phyloP scores from a whole-genome alignment of 2,329 filamentous ascomycete species.

The Fusarium anthophilum region DNA sequence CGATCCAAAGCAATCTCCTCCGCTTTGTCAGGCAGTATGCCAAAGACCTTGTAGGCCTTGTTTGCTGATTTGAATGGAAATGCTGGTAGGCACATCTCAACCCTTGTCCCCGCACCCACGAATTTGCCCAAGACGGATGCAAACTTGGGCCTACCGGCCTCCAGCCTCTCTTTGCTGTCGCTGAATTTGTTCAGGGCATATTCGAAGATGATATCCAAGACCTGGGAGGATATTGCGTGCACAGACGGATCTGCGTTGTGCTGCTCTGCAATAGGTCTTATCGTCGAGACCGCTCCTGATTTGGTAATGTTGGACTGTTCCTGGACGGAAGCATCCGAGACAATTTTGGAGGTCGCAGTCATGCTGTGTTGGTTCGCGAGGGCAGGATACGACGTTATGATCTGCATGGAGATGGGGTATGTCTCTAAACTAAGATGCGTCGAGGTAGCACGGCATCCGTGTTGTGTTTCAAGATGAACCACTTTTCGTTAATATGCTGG shows the following conservation, averaged over 20 bases:
- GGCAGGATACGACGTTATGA: background rate
- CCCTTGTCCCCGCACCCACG: background rate
- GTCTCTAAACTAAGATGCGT: background rate
- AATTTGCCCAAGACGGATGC: background rate
- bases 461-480: background rate
- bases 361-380: background rate
- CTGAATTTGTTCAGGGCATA: constrained; percentile 15
- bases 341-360: background rate
- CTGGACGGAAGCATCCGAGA: background rate
- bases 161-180: background rate
- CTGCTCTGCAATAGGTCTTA: background rate
- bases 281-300: background rate
- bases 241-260: background rate
- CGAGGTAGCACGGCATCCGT: background rate
- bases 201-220: constrained; percentile 4
- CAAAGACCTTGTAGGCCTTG: constrained; percentile 47
- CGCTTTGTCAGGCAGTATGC: constrained; percentile 44
- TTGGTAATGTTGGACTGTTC: background rate
- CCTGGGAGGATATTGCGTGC: background rate
- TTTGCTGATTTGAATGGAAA: constrained; percentile 49
- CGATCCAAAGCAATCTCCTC: constrained; percentile 44
- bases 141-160: background rate
- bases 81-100: constrained; percentile 41
- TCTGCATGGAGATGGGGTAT: background rate
- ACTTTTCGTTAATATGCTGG: background rate